Evolutionary conservation across 306 rosid species (phyloP).

Genomic region (Rubus parviflorus): DNA sequence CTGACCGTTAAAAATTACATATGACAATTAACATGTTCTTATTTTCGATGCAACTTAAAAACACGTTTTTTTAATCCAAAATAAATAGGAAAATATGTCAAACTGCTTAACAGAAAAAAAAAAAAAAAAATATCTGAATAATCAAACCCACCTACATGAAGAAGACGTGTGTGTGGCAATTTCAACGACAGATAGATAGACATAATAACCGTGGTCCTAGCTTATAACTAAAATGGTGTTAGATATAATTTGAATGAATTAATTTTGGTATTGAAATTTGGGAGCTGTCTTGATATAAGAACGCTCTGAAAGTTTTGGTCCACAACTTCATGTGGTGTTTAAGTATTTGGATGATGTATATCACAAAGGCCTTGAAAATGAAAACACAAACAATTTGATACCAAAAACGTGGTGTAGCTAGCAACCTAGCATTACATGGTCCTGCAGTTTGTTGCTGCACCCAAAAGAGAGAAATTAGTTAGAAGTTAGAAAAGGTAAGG

Average conservation of each 20-base stretch:
- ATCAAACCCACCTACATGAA: not conserved
- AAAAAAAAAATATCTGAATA: not conserved
- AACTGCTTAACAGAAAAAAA: too few relatives aligned
- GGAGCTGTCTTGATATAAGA: not conserved
- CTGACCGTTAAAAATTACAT: too few relatives aligned
- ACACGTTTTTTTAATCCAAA: too few relatives aligned
- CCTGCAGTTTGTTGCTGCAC: not conserved
- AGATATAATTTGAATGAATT: not conserved
- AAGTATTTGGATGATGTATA: too few relatives aligned
- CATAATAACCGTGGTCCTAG: not conserved
- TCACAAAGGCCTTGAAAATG: not conserved
- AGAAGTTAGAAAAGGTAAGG: not conserved
- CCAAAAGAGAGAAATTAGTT: not conserved
- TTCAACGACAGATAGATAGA: not conserved
- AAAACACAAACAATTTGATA: not conserved
- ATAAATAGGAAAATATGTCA: too few relatives aligned
- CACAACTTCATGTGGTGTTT: not conserved
- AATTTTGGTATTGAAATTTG: not conserved
- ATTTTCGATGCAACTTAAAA: too few relatives aligned
- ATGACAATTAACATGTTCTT: too few relatives aligned
- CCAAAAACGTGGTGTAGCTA: not conserved
- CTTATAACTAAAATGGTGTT: not conserved
- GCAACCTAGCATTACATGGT: not conserved
- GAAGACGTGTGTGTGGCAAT: not conserved
- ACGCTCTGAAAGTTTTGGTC: not conserved